Base-by-base conservation (phyloP, 306 rosid species). In the Gillenia trifoliata region DNA sequence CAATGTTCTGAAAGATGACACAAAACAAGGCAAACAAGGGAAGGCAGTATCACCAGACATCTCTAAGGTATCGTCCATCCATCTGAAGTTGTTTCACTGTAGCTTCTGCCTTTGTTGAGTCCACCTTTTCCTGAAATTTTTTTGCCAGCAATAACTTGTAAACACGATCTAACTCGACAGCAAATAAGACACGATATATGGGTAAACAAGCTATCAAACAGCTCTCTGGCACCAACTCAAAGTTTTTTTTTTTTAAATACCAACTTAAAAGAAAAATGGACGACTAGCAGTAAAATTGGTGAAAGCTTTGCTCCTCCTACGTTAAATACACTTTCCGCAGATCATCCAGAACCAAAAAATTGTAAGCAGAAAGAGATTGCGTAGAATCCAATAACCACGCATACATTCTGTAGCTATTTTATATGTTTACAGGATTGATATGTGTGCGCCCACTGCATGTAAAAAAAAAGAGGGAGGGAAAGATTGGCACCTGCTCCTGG, bases 61-160 rank as follows among this genome's bases (percentile, higher is more conserved):
- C 98, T 75, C 98, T 83, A 11, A 92, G 92, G 81, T 92, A 92
- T 56, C 96, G 85, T 29, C 94, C 94, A 52, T 87, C 93, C 86
- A 77, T 82, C 83, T 90, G 95, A 67, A 90, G 90, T 68, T 86
- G 87, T 82, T 92, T 90, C 81, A 92, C 98, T 5, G 77, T 61
- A 76, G 89, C 81, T 79, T 92, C 98, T 0, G 96, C 95, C 82
- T 84, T 83, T 30, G 98, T 75, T 3, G 92, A 79, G 75, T 90
- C 90, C 84, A 81, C 89, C 23, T 77, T 78, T 75, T 86, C 98
- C 98, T 92, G 91, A 78, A 84, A 77, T 73, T 71, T 66, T 74
- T 71, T 69, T 25, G 76, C 66, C 45, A 72, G 62, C 28, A 15
- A n/a, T 45, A 36, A 72, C 70, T 71, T 55, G 64, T 15, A 38